Conservation (phyloP, 2,329 filamentous ascomycete species). For the Tolypocladium tundrense region DNA sequence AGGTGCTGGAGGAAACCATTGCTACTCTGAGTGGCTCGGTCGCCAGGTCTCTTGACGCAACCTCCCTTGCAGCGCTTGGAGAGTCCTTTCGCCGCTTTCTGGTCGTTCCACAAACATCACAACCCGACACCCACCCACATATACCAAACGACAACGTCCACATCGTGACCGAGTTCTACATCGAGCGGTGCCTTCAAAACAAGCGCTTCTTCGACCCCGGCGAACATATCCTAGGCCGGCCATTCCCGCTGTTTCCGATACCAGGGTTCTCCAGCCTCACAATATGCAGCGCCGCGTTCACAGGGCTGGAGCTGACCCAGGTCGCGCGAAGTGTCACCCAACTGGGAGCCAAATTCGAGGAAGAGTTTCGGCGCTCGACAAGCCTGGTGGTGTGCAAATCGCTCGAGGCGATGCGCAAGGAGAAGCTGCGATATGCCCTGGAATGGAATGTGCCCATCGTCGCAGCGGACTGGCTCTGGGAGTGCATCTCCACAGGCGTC, state of each 20-base stretch:
- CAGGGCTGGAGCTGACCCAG: constrained; percentile 75
- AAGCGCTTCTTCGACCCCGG: constrained; percentile 61
- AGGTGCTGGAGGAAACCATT: constrained; percentile 37
- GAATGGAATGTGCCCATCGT: constrained; percentile 76
- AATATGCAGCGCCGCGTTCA: constrained; percentile 75
- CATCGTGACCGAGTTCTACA: constrained; percentile 80
- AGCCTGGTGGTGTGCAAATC: constrained; percentile 68
- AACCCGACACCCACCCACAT: constrained; percentile 32
- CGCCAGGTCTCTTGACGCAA: constrained; percentile 30
- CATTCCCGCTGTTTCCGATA: constrained; percentile 63
- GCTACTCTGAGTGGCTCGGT: constrained; percentile 36
- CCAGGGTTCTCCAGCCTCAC: constrained; percentile 57
- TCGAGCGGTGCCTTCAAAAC: constrained; percentile 77
- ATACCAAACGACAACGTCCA: constrained; percentile 27
- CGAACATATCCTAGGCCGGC: constrained; percentile 63
- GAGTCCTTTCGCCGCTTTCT: constrained; percentile 33
- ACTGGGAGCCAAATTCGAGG: constrained; percentile 72
- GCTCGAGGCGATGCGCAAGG: constrained; percentile 45
- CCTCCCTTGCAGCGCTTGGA: constrained; percentile 17
- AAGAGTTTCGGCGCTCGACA: constrained; percentile 60
- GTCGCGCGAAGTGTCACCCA: constrained; percentile 66
- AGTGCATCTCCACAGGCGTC: constrained; percentile 54
- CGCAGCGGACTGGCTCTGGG: constrained; percentile 72
- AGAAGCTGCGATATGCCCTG: constrained; percentile 71
- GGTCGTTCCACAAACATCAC: constrained; percentile 43